Conservation (phyloP, 139 green algal species). For the Pseudopediastrum boryanum region DNA sequence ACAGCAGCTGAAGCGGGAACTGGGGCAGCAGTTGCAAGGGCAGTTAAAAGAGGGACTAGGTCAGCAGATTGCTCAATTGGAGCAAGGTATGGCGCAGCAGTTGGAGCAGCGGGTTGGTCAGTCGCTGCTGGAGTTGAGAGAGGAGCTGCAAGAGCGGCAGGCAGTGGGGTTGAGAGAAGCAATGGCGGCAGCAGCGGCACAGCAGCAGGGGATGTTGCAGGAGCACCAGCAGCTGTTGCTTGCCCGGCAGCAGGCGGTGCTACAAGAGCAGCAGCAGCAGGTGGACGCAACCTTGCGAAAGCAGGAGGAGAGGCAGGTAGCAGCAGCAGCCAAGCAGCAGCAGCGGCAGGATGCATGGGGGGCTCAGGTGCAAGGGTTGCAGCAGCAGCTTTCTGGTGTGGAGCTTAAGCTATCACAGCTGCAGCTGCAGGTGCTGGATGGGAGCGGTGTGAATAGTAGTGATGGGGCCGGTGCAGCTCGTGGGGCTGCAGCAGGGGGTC, state of each 20-base stretch:
- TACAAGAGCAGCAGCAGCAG: not conserved
- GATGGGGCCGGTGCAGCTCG: no score
- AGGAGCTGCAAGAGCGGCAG: no score
- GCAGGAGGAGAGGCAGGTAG: conserved; percentile 6
- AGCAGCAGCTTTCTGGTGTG: not conserved
- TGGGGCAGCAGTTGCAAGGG: no score
- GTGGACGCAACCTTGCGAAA: not conserved
- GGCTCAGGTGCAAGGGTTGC: not conserved
- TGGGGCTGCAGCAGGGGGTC: no score
- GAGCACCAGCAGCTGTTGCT: conserved; percentile 8
- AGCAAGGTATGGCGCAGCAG: no score
- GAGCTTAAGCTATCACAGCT: conserved; percentile 12
- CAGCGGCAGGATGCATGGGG: not conserved
- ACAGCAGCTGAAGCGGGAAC: no score
- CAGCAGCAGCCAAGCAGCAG: not conserved
- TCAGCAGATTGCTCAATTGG: no score
- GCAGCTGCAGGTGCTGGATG: conserved; percentile 2
- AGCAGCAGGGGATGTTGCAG: not conserved
- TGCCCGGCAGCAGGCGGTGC: not conserved
- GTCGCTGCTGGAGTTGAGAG: no score
- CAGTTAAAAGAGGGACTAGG: no score
- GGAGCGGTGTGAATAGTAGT: no score
- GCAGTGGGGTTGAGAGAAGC: no score
- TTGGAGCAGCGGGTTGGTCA: no score
- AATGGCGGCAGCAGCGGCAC: not conserved